Percentiles rank a stretch among this genome's conserved stretches.
Conservation (phyloP, 441 rosid species). For the Erodium moschatum region DNA sequence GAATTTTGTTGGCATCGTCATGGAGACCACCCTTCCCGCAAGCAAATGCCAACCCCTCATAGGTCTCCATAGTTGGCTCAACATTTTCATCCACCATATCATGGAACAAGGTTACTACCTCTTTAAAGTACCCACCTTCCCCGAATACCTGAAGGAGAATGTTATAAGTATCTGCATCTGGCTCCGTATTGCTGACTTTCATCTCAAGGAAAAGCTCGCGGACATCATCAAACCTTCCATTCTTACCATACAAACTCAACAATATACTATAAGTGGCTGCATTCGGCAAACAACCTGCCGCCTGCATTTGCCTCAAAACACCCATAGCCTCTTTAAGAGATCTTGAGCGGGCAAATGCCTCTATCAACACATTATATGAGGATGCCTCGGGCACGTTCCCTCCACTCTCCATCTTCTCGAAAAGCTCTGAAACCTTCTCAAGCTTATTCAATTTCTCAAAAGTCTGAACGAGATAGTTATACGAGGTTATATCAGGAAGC, state of each 20-base stretch:
- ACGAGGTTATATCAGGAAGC: conserved; percentile 73
- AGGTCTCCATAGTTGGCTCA: conserved; percentile 80
- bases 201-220: conserved; percentile 84
- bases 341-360: conserved; percentile 60
- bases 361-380: conserved; percentile 73
- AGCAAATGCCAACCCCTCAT: conserved; percentile 77
- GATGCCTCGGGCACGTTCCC: conserved; percentile 74
- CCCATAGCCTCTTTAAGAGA: conserved; percentile 64
- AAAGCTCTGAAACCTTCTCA: conserved; percentile 58
- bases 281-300: conserved; percentile 65
- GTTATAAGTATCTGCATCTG: conserved; percentile 79
- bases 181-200: conserved; percentile 80
- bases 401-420: conserved; percentile 67
- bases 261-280: conserved; percentile 61
- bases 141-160: conserved; percentile 76
- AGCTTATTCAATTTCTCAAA: conserved; percentile 55
- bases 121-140: conserved; percentile 94
- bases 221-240: conserved; percentile 70
- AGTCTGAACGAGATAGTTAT: conserved; percentile 62
- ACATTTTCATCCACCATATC: conserved; percentile 94
- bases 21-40: conserved; percentile 90
- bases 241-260: conserved; percentile 68
- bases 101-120: conserved; percentile 85
- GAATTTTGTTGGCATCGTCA: conserved; percentile 64
- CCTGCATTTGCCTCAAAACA: conserved; percentile 84